Conservation (phyloP, 176 grass and related monocot genomes). For the Carex cristatella region DNA sequence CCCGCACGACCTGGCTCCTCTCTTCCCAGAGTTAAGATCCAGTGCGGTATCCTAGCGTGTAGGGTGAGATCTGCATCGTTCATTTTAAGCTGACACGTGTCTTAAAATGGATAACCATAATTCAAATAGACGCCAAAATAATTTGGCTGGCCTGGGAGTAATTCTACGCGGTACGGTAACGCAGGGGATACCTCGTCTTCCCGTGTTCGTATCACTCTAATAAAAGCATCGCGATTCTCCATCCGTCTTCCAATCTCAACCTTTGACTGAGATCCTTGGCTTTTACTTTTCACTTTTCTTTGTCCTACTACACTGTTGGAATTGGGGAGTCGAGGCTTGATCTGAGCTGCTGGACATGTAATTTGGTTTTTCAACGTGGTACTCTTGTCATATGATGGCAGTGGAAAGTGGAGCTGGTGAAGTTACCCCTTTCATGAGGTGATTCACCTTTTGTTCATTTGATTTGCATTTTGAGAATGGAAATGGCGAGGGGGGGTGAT, state of each 20-base stretch:
- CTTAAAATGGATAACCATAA: too few relatives aligned
- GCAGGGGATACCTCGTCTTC: too few relatives aligned
- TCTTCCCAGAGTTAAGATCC: background rate
- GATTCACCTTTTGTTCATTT: background rate
- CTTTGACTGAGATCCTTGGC: background rate
- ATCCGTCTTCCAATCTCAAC: background rate
- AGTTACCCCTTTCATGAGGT: slow-evolving; percentile 12
- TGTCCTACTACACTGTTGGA: background rate
- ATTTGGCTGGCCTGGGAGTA: too few relatives aligned
- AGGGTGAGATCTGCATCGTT: too few relatives aligned
- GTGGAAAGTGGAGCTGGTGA: background rate
- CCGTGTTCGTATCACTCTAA: slow-evolving; percentile 7
- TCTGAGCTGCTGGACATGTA: background rate
- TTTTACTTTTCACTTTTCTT: background rate
- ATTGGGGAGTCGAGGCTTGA: background rate
- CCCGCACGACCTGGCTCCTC: background rate
- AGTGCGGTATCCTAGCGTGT: too few relatives aligned
- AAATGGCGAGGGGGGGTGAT: background rate
- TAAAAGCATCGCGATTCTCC: background rate
- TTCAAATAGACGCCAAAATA: too few relatives aligned
- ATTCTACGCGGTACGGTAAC: background rate
- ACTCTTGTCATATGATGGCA: background rate
- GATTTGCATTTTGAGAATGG: background rate
- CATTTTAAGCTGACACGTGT: too few relatives aligned
- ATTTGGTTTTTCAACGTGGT: background rate